Conservation (phyloP, 768 basidiomycete genomes). For the Vishniacozyma victoriae region DNA sequence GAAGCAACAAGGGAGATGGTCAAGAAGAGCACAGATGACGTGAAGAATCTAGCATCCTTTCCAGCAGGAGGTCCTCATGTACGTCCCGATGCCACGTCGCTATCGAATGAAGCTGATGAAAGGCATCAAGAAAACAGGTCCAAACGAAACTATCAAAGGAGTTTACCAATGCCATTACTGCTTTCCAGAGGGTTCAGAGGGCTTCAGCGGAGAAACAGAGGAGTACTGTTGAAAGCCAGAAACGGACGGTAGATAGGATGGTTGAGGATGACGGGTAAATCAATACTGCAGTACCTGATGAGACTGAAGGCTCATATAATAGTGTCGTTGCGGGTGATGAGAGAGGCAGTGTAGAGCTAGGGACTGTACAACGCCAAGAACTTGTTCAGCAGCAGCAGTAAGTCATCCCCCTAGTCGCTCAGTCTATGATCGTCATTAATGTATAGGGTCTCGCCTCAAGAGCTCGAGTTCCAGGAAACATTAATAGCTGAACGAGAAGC, state of each 20-base stretch:
- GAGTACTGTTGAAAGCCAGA: constrained; percentile 79
- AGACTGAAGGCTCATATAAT: not conserved
- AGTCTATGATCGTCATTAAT: not conserved
- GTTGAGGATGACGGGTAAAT: constrained; percentile 28
- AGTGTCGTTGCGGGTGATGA: not conserved
- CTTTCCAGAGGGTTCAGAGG: constrained; percentile 87
- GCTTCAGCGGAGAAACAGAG: constrained; percentile 83
- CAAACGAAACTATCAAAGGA: constrained; percentile 91
- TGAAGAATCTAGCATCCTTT: constrained; percentile 76
- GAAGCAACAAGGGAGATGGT: constrained; percentile 92
- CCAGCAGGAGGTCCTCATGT: constrained; percentile 46
- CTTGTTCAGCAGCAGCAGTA: constrained; percentile 41
- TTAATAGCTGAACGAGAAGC: constrained; percentile 87
- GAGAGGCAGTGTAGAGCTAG: constrained; percentile 39
- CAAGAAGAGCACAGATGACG: constrained; percentile 84
- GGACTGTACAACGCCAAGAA: constrained; percentile 38
- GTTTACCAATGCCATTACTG: constrained; percentile 77
- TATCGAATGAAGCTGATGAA: not conserved
- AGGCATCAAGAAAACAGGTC: constrained; percentile 46
- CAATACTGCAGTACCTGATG: not conserved
- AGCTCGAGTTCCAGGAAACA: constrained; percentile 92
- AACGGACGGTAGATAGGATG: constrained; percentile 74
- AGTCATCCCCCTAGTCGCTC: too few species aligned
- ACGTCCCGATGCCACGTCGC: constrained; percentile 4
- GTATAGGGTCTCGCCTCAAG: constrained; percentile 49